Conservation (phyloP, 73 alveolate species). For the Paramecium sonneborni region DNA sequence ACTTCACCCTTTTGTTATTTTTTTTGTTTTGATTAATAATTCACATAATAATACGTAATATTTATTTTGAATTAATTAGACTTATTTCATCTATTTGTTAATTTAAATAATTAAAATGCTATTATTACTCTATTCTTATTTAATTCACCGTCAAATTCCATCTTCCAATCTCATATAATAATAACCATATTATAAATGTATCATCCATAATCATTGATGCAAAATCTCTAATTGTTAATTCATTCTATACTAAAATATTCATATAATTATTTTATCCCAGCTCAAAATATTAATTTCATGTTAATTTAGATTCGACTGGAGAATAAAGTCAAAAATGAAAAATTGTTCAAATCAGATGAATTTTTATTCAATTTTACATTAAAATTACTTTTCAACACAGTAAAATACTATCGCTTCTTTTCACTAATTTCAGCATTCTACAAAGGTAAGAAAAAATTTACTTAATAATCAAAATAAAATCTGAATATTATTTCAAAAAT, state of each 20-base stretch:
- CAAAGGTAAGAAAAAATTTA: not conserved
- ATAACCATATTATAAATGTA: constrained; percentile 13
- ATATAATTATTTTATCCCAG: not conserved
- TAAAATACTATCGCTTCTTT: not conserved
- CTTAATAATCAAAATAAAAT: not conserved
- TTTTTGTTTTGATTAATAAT: constrained; percentile 14
- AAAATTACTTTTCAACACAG: not conserved
- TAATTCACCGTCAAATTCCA: not conserved
- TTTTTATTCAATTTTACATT: not conserved
- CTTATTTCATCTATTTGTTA: not conserved
- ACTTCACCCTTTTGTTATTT: not conserved
- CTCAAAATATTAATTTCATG: constrained; percentile 6
- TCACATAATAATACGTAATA: not conserved
- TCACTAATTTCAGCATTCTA: constrained; percentile 13
- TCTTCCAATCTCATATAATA: constrained; percentile 11
- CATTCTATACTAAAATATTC: not conserved
- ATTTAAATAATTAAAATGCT: not conserved
- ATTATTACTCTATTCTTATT: not conserved
- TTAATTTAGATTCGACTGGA: not conserved
- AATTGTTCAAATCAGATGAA: not conserved
- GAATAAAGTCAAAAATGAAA: not conserved
- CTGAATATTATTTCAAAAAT: not conserved
- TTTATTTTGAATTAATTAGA: not conserved
- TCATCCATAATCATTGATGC: not conserved
- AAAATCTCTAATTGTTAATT: not conserved